These are phyloP conservation scores for Paramecium sonneborni DNA, from an alignment of 73 alveolate species.

Conservation along the genomic window DNA sequence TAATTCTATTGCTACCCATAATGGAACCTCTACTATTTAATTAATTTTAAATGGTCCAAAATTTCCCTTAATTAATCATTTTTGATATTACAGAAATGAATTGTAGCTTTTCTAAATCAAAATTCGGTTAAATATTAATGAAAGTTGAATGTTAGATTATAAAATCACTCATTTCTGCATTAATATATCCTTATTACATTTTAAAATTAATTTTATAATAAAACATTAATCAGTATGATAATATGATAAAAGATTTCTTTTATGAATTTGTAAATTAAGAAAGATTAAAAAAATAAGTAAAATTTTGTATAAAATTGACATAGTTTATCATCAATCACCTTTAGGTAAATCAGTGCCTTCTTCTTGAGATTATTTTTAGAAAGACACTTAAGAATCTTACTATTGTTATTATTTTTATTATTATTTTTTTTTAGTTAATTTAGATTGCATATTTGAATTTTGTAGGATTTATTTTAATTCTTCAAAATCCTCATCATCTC, in stretches of 20 bases:
- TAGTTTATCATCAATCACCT: neutral
- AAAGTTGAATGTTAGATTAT: neutral
- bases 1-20: slow-evolving; percentile 83
- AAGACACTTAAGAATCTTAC: neutral
- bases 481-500: slow-evolving; percentile 55
- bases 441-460: neutral
- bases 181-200: slow-evolving; percentile 10
- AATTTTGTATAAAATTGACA: no score
- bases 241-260: no score
- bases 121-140: neutral
- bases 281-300: no score
- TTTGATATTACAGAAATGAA: slow-evolving; percentile 3
- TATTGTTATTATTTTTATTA: neutral
- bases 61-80: slow-evolving; percentile 33
- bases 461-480: neutral
- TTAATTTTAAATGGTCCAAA: slow-evolving; percentile 66
- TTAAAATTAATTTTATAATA: neutral
- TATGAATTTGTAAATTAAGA: no score
- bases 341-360: slow-evolving; percentile 46
- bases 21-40: slow-evolving; percentile 72
- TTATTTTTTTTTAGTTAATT: neutral
- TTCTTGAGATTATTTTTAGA: neutral
- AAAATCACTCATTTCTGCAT: slow-evolving; percentile 45
- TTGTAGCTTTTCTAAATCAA: neutral
- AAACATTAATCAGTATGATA: neutral